Evolutionary conservation across 1,284 basidiomycete genomes (phyloP), one percentile per base, ranked within the genome.

Genomic region (Puccinia coronata): DNA sequence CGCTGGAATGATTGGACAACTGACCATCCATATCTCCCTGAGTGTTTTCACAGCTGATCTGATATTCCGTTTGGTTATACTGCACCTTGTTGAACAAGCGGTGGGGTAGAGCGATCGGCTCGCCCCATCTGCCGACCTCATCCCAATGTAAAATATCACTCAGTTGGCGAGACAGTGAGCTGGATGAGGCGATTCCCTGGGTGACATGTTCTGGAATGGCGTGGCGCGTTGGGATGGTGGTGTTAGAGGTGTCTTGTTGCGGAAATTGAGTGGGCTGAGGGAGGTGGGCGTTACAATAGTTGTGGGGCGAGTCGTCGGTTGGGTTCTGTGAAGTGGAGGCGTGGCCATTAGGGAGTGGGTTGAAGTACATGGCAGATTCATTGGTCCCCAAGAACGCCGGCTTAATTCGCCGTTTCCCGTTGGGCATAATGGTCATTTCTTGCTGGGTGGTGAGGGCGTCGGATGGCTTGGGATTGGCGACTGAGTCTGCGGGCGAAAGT

Each of bases 391-490:
- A 84, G 82, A 88, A 88, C 0, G 88, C 89, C 0, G 92, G 89
- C 80, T 89, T 89, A 23, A 89, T 89, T 71, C 92, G 89, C 84
- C 92, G 92, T 87, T 93, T 93, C 77, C 87, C 90, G 51, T 87
- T 85, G 51, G 83, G 83, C 81, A 84, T 85, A 41, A 86, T 84
- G 25, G 87, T 87, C 81, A 87, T 86, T 53, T 86, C 83, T 80
- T 87, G 87, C 28, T 74, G 70, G 51, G 69, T 82, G 55, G 59
- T 53, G 28, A 77, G 79, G 55, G 61, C 67, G 74, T 70, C 78
- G 61, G 49, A 63, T 49, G 34, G 63, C 79, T 12, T 82, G 53
- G 39, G 74, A 59, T 20, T 82, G 67, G 57, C 82, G 55, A 49
- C 83, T 59, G 81, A 82, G 47, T 70, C 82, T 53, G 72, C 59